Conservation (phyloP, 2,329 filamentous ascomycete genomes). For the Colletotrichum tropicicola region DNA sequence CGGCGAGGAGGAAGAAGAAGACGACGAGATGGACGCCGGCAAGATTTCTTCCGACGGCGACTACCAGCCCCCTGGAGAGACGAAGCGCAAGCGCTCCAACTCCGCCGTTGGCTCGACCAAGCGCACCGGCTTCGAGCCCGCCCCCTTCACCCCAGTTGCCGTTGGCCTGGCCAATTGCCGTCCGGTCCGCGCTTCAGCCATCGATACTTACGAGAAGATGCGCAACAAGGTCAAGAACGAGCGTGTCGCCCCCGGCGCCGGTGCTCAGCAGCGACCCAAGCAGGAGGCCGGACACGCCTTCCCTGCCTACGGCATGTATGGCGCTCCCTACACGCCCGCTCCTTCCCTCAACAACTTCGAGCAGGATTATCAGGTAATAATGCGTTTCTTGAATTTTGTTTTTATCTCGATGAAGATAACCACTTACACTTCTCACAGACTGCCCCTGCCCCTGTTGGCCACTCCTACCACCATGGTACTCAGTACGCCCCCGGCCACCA, state of each 20-base stretch:
- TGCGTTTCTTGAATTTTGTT: too few species aligned
- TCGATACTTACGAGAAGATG: slow-evolving; percentile 27
- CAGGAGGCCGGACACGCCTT: too few species aligned
- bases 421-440: too few species aligned
- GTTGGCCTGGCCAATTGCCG: slow-evolving; percentile 24
- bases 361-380: too few species aligned
- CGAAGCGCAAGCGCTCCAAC: background rate
- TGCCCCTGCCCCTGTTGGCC: too few species aligned
- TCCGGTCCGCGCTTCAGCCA: slow-evolving; percentile 16
- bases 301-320: too few species aligned
- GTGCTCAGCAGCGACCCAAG: background rate
- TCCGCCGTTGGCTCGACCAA: background rate
- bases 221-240: background rate
- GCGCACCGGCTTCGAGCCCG: background rate
- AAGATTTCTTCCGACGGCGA: slow-evolving; percentile 1
- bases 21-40: background rate
- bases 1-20: background rate
- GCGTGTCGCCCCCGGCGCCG: background rate
- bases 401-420: too few species aligned
- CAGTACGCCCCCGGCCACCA: too few species aligned
- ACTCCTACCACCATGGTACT: too few species aligned
- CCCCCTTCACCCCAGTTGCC: background rate
- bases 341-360: too few species aligned
- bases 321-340: too few species aligned
- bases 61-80: background rate